Evolutionary conservation across 2,329 filamentous ascomycete species (phyloP).

Genomic region (Dendrostoma leiphaemia): DNA sequence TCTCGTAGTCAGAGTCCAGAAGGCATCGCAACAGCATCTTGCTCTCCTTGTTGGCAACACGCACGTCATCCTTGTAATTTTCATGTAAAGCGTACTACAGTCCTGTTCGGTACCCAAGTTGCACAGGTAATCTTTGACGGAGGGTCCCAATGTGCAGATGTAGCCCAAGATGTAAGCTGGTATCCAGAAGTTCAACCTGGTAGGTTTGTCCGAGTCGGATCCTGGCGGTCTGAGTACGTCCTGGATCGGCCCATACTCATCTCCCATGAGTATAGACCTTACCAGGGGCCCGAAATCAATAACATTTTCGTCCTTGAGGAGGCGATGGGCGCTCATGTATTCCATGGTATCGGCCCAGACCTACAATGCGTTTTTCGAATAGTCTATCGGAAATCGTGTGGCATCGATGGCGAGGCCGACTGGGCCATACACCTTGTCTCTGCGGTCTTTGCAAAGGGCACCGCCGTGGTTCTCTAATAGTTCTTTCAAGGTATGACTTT

Average conservation of each 20-base stretch:
- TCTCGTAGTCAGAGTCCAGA: neutral
- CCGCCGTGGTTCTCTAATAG: constrained; percentile 24
- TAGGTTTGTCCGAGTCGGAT: neutral
- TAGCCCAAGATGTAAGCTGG: neutral
- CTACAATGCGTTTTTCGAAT: constrained; percentile 24
- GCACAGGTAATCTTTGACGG: neutral
- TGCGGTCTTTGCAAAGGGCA: constrained; percentile 26
- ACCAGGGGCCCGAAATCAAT: neutral
- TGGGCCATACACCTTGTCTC: constrained; percentile 31
- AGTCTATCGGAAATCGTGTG: constrained; percentile 26
- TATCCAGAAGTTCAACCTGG: neutral
- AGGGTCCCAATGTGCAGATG: neutral
- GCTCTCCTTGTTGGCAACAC: neutral
- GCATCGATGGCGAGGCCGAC: constrained; percentile 27
- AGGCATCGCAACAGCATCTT: neutral
- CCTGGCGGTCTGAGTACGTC: neutral
- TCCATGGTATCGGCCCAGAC: constrained; percentile 29
- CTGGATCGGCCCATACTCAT: neutral
- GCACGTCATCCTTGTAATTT: neutral
- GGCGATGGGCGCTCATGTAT: constrained; percentile 20
- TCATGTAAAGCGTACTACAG: neutral
- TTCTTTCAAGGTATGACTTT: constrained; percentile 18
- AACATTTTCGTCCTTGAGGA: neutral
- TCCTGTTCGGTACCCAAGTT: neutral
- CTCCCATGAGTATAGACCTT: neutral